Evolutionary conservation across 805 yeast species (phyloP).

Genomic region (Kodamaea laetipori): DNA sequence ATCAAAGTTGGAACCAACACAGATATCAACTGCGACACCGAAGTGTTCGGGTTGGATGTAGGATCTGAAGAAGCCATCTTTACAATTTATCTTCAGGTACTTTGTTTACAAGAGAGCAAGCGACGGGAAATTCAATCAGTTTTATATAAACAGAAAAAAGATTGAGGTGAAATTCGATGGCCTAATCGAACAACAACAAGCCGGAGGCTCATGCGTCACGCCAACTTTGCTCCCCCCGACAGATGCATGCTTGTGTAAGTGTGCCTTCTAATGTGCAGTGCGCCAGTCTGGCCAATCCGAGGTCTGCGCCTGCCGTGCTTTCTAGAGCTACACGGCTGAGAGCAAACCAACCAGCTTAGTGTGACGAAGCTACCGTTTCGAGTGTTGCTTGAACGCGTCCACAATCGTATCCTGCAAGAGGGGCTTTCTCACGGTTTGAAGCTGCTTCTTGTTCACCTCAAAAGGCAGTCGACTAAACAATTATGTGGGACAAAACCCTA

Average conservation of each 20-base stretch:
- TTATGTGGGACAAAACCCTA: background rate
- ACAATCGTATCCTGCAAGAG: background rate
- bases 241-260: background rate
- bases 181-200: conserved; percentile 2
- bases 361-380: background rate
- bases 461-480: background rate
- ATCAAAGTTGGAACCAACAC: conserved; percentile 48
- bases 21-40: conserved; percentile 54
- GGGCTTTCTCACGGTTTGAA: background rate
- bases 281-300: too few species aligned
- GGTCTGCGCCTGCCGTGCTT: too few species aligned
- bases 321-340: too few species aligned
- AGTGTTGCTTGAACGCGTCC: background rate
- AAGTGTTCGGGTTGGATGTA: conserved; percentile 21
- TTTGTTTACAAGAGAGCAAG: background rate
- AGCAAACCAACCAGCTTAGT: too few species aligned
- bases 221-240: background rate
- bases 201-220: conserved; percentile 1
- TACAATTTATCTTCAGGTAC: background rate
- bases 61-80: conserved; percentile 10
- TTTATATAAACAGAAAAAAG: conserved; percentile 2
- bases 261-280: too few species aligned
- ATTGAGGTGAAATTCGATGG: conserved; percentile 8
- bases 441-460: background rate
- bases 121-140: background rate